Percentiles rank a stretch among this genome's conserved stretches.
These are phyloP conservation scores for Pecoramyces ruminantium DNA, from an alignment of 192 early-diverging fungal genomes.

Conservation along the genomic window DNA sequence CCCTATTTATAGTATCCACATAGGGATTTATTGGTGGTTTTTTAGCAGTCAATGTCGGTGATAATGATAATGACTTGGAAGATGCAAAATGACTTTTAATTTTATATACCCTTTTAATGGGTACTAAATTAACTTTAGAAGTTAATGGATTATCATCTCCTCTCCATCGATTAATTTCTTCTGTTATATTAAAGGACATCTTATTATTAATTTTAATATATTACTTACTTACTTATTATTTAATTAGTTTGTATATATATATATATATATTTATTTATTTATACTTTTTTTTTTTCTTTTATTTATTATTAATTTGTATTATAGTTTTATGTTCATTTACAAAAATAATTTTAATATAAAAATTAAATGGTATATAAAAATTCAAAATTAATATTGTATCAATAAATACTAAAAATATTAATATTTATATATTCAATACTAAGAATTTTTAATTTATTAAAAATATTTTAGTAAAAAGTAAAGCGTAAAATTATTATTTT, in stretches of 20 bases:
- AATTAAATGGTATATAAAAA: no score
- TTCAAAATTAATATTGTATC: no score
- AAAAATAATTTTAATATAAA: no score
- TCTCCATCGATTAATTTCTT: not conserved
- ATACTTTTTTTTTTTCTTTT: not conserved
- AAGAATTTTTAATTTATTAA: no score
- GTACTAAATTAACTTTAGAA: not conserved
- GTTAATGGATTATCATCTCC: not conserved
- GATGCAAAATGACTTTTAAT: not conserved
- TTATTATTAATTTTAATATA: no score
- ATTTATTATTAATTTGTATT: no score
- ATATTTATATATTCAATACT: no score
- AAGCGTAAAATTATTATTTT: no score
- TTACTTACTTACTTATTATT: not conserved
- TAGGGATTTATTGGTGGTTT: not conserved
- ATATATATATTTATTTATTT: not conserved
- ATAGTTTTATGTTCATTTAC: no score
- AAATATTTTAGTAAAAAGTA: no score
- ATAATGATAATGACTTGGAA: not conserved
- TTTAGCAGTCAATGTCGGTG: not conserved
- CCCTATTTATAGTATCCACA: not conserved
- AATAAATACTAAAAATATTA: no score
- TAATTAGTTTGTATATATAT: not conserved
- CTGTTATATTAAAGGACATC: not conserved
- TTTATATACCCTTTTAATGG: not conserved